Conservation (phyloP, 495 filamentous ascomycete species). For the Neurospora sp. region DNA sequence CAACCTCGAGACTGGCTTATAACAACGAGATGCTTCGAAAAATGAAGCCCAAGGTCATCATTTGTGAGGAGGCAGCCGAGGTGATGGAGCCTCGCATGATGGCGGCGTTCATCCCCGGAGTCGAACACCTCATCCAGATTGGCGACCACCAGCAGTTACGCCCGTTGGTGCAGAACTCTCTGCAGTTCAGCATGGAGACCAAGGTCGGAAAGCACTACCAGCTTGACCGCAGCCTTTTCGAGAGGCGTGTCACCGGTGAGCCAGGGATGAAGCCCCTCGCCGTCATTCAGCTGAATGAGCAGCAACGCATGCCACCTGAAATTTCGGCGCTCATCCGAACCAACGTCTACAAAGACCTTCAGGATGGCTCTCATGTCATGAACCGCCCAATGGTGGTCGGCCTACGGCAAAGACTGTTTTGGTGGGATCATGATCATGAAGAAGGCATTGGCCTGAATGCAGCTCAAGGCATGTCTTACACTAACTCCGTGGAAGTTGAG, state of each 20-base stretch:
- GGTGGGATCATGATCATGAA: conserved; percentile 55
- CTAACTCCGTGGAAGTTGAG: conserved; percentile 58
- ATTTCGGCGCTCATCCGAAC: conserved; percentile 51
- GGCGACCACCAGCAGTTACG: conserved; percentile 69
- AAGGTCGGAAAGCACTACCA: conserved; percentile 8
- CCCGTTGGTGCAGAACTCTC: conserved; percentile 35
- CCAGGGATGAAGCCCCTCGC: conserved; percentile 9
- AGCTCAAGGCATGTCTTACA: conserved; percentile 44
- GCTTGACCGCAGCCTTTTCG: conserved; percentile 21
- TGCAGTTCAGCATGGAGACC: conserved; percentile 15
- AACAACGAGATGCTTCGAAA: conserved; percentile 52
- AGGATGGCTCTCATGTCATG: conserved; percentile 44
- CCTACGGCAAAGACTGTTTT: conserved; percentile 58
- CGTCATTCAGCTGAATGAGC: conserved; percentile 40
- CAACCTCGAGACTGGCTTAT: conserved; percentile 62
- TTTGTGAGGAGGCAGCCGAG: conserved; percentile 73
- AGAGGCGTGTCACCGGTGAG: conserved; percentile 16
- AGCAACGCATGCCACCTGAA: conserved; percentile 54
- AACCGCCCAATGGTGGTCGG: conserved; percentile 52
- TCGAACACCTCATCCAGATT: conserved; percentile 70
- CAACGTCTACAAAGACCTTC: conserved; percentile 51
- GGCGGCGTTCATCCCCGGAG: conserved; percentile 54
- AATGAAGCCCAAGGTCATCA: conserved; percentile 53
- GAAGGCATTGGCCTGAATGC: conserved; percentile 42
- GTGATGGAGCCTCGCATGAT: conserved; percentile 64